Evolutionary conservation across 1,139 yeast genomes (phyloP).

Genomic region (Ogataea hybrid): DNA sequence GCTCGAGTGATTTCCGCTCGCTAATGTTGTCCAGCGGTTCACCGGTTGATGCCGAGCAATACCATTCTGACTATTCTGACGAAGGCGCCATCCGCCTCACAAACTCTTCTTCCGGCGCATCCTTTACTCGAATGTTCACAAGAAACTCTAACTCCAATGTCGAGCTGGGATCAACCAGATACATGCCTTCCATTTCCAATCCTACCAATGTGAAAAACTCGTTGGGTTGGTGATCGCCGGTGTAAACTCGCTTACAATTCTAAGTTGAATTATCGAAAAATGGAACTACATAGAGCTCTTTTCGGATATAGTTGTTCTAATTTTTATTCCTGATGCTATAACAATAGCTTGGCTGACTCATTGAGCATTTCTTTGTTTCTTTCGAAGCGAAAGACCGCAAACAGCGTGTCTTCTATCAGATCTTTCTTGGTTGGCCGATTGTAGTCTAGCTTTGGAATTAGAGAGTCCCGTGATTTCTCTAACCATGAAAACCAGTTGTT

Average conservation of each 20-base stretch:
- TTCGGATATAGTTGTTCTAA: too few relatives aligned
- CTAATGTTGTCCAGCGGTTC: background rate
- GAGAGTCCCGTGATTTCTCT: too few relatives aligned
- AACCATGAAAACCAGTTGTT: background rate
- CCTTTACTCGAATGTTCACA: constrained; percentile 17
- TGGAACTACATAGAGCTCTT: too few relatives aligned
- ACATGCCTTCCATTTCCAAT: constrained; percentile 41
- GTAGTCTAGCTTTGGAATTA: too few relatives aligned
- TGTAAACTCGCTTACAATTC: background rate
- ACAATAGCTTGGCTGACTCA: constrained; percentile 13
- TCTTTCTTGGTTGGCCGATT: constrained; percentile 3
- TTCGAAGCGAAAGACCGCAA: constrained; percentile 15
- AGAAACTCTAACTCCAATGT: constrained; percentile 14
- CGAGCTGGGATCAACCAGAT: constrained; percentile 25
- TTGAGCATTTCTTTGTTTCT: constrained; percentile 17
- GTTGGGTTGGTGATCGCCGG: constrained; percentile 41
- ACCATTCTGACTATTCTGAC: constrained; percentile 6
- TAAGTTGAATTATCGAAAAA: constrained; percentile 1
- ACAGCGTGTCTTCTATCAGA: background rate
- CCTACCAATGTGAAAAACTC: constrained; percentile 50
- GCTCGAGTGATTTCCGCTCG: constrained; percentile 1
- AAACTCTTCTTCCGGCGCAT: constrained; percentile 12
- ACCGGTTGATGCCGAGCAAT: constrained; percentile 6
- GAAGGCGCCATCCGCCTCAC: constrained; percentile 11
- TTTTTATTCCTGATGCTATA: constrained; percentile 1